Base-by-base conservation (phyloP, 306 rosid genomes). In the Casuarina glauca region DNA sequence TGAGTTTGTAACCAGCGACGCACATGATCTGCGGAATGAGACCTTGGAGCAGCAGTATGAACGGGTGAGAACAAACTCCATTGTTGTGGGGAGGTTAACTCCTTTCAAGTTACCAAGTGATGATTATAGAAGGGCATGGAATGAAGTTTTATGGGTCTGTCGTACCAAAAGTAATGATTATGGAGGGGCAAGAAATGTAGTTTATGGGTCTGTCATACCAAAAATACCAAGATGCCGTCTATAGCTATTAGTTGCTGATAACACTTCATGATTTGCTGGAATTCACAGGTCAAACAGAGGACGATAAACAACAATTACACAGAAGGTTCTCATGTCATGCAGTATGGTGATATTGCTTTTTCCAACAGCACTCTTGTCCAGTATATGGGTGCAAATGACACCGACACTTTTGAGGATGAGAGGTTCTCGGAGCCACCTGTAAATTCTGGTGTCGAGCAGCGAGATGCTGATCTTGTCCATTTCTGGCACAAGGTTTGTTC, bases 391-490 rank as follows among this genome's bases (percentile, higher is more conserved):
- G 87, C 99, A 71, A 80, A 96, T 84, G 98, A 98, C 74, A 97
- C 89, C 86, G 81, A 8, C 52, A 89, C 94, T 79, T 91, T 81
- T 69, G 80, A 81, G 76, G 94, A 84, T 26, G 84, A 87, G 45
- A 96, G 90, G 83, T 86, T 86, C 72, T 80, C 93, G 80, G 80
- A 86, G 85, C 84, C 84, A 63, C 80, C 90, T 76, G 62, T 88
- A 53, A 86, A 84, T 82, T 84, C 92, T 70, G 84, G 91, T 68
- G 84, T 84, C 79, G 93, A 87, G 85, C 98, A 96, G 84, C 90
- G 98, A 6, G 99, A 93, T 79, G 99, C 99, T 41, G 99, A 96
- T 88, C 94, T 96, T 51, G 72, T 96, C 79, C 99, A 96, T 84
- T 96, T 93, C 82, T 96, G 99, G 99, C 84, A 90, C 53, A 96